Conservation (phyloP, 2,329 filamentous ascomycete species). For the Monosporascus sp. region DNA sequence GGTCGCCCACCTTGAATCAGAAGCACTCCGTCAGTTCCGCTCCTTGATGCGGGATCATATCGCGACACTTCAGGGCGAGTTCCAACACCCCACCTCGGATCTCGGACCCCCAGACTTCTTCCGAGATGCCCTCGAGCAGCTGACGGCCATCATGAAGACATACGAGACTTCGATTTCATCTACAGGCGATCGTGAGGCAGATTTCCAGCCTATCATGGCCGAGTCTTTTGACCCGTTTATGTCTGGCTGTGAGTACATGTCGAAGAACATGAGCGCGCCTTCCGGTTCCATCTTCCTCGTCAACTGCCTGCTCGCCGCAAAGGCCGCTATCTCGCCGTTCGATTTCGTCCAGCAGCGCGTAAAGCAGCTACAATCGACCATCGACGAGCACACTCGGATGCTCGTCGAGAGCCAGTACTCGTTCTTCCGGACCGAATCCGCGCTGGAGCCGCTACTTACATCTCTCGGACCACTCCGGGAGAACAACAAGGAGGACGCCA, state of each 20-base stretch:
- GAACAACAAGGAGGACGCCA: conserved; percentile 42
- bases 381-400: conserved; percentile 49
- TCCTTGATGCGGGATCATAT: conserved; percentile 76
- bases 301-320: conserved; percentile 63
- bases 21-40: conserved; percentile 77
- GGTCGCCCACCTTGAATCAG: conserved; percentile 64
- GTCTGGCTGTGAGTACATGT: conserved; percentile 65
- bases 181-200: conserved; percentile 53
- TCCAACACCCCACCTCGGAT: conserved; percentile 65
- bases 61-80: conserved; percentile 66
- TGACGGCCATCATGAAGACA: conserved; percentile 75
- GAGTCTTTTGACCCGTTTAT: conserved; percentile 87
- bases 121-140: conserved; percentile 69
- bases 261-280: conserved; percentile 53
- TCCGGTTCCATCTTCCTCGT: conserved; percentile 63
- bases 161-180: conserved; percentile 75
- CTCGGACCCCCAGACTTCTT: conserved; percentile 76
- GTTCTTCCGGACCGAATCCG: conserved; percentile 72
- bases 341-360: conserved; percentile 57
- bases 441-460: conserved; percentile 59
- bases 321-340: conserved; percentile 50
- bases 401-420: conserved; percentile 64
- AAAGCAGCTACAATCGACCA: conserved; percentile 49
- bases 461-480: conserved; percentile 39
- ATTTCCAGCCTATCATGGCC: conserved; percentile 69